Base-by-base conservation (phyloP, 2,329 filamentous ascomycete species). In the Neonectria neomacrospora region DNA sequence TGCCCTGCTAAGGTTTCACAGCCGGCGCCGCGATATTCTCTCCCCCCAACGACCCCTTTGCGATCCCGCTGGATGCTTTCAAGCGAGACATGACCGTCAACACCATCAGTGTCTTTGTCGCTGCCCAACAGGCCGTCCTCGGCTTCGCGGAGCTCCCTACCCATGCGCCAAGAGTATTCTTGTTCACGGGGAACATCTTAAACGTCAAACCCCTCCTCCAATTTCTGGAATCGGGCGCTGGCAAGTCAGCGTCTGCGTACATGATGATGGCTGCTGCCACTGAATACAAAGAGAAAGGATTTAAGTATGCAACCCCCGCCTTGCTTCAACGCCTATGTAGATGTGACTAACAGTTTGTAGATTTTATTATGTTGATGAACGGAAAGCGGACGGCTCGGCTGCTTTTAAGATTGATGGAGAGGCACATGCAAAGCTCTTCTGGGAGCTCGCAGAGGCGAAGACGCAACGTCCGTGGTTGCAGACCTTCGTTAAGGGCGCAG, bases 321-420 rank as follows among this genome's bases (percentile, higher is more conserved):
- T 14, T 52, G 4, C 34, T 10, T 32, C 2, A 20, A 45, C 37
- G 54, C 2, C n/a, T 11, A 10, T 11, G 37, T 57, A 10, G 45
- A 53, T 12, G n/a, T 37, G 32, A 60, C 50, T 56, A 23, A 61
- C 8, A 8, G 1, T 11, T 45, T 58, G 3, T 63, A 85, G 83
- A 42, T 86, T 86, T 67, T 85, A 85, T 65, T 86, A 82, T 58
- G 80, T 74, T 3, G 83, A 86, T 54, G 81, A 86, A 67, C 76
- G 83, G 11, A 79, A 78, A 11, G 60, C 73, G 0, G 77, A 83
- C 53, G 83, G 83, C 0, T 54, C 69, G 2, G 39, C 73, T 1
- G 71, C 64, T 22, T 76, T 67, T 16, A 56, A 60, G 0, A 71
- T 83, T 18, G 72, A 77, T 50, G 82, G 81, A 2, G 72, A 78